These are phyloP conservation scores for Heliamphora exappendiculata DNA, from an alignment of 148 eudicot genomes.

Conservation along the genomic window DNA sequence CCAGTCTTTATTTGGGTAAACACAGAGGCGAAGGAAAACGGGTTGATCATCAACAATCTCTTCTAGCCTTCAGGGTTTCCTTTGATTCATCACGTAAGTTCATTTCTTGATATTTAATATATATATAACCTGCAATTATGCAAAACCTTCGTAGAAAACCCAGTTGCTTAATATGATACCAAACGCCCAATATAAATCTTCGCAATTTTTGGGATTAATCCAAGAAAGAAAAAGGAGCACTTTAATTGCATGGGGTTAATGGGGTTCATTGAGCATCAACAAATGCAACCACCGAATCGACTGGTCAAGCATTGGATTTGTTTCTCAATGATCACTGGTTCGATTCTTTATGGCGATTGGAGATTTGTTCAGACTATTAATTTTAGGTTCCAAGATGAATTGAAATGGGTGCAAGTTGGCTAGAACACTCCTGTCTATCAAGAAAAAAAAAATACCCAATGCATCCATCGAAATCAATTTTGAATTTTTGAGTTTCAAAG, in stretches of 20 bases:
- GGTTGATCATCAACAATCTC: neutral
- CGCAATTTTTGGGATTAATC: neutral
- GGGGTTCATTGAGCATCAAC: neutral
- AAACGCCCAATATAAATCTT: neutral
- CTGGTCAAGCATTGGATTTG: too few species aligned
- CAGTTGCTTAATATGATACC: neutral
- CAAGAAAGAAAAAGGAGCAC: neutral
- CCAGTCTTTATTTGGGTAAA: neutral
- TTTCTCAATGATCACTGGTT: too few species aligned
- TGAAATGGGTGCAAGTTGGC: too few species aligned
- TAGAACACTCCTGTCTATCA: too few species aligned
- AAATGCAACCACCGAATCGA: neutral
- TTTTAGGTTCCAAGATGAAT: too few species aligned
- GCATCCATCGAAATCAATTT: neutral
- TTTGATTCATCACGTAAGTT: constrained; percentile 8
- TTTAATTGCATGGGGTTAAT: neutral
- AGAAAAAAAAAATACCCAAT: too few species aligned
- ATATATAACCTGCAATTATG: neutral
- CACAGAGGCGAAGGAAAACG: neutral
- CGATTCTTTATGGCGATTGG: too few species aligned
- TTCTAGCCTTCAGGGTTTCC: constrained; percentile 3
- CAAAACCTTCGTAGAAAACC: neutral
- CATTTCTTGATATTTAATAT: neutral
- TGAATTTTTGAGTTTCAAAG: neutral
- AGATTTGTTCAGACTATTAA: too few species aligned